phyloP scores from a whole-genome alignment of 768 basidiomycete species.

The Pleurotus cornucopiae region DNA sequence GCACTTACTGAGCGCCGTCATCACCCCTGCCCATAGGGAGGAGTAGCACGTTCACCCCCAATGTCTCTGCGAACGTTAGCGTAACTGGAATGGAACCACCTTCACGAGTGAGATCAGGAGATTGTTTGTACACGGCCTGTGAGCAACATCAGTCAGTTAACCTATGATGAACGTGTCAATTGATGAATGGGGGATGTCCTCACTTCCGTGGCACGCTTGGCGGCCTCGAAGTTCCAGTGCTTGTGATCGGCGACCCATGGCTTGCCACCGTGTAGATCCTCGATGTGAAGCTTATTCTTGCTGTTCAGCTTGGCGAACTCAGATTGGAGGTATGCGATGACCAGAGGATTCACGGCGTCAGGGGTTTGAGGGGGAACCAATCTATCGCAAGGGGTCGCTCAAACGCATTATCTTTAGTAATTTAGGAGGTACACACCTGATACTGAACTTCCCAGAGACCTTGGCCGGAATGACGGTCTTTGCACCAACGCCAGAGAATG shows the following conservation, averaged over 20 bases:
- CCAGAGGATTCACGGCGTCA: constrained; percentile 65
- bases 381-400: constrained; percentile 24
- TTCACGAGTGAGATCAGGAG: constrained; percentile 83
- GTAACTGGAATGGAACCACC: constrained; percentile 96
- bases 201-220: constrained; percentile 79
- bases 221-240: constrained; percentile 94
- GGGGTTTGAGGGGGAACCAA: constrained; percentile 88
- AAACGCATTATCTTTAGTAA: no score
- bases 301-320: constrained; percentile 84
- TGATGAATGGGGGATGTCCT: constrained; percentile 1
- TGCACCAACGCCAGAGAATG: constrained; percentile 76
- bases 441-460: constrained; percentile 89
- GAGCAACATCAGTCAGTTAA: constrained; percentile 20
- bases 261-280: constrained; percentile 76
- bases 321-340: constrained; percentile 59
- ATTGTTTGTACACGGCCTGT: constrained; percentile 61
- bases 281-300: constrained; percentile 77
- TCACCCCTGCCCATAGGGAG: constrained; percentile 93
- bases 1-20: constrained; percentile 85
- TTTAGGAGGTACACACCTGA: constrained; percentile 52
- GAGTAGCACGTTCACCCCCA: constrained; percentile 83
- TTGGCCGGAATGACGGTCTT: constrained; percentile 96
- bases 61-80: constrained; percentile 85
- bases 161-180: neutral
- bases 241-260: constrained; percentile 84